These are phyloP conservation scores for Glomus cerebriforme DNA, from an alignment of 192 early-diverging fungal species.

Conservation along the genomic window DNA sequence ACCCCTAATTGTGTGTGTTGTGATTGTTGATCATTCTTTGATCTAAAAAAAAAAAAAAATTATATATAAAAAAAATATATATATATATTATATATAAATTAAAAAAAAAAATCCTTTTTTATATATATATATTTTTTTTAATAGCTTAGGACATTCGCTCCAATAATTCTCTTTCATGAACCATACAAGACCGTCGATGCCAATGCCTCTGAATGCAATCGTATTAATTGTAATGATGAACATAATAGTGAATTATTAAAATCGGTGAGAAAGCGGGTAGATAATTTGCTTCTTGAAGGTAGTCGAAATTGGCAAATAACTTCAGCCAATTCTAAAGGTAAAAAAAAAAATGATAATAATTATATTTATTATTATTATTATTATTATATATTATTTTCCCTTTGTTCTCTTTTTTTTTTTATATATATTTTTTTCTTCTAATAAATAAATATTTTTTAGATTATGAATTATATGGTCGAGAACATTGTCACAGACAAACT, in stretches of 20 bases:
- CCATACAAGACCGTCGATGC: no score
- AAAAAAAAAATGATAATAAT: background rate
- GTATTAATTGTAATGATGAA: background rate
- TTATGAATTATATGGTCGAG: background rate
- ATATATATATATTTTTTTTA: slow-evolving; percentile 30
- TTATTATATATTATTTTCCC: no score
- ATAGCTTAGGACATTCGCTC: background rate
- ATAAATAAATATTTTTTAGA: no score
- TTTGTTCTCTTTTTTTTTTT: no score
- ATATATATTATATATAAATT: no score
- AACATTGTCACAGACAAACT: background rate
- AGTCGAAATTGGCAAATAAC: slow-evolving; percentile 6
- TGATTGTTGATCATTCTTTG: no score
- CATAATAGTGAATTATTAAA: background rate
- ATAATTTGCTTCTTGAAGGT: background rate
- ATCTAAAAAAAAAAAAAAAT: no score
- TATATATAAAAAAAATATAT: slow-evolving; percentile 35
- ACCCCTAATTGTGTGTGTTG: no score
- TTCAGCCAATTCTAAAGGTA: background rate
- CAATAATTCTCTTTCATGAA: slow-evolving; percentile 10
- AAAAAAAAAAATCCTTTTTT: background rate
- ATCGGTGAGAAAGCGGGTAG: background rate
- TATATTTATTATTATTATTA: background rate
- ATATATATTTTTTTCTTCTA: no score
- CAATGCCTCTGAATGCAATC: no score